phyloP scores from a whole-genome alignment of 768 basidiomycete species.

The Exidia glandulosa region DNA sequence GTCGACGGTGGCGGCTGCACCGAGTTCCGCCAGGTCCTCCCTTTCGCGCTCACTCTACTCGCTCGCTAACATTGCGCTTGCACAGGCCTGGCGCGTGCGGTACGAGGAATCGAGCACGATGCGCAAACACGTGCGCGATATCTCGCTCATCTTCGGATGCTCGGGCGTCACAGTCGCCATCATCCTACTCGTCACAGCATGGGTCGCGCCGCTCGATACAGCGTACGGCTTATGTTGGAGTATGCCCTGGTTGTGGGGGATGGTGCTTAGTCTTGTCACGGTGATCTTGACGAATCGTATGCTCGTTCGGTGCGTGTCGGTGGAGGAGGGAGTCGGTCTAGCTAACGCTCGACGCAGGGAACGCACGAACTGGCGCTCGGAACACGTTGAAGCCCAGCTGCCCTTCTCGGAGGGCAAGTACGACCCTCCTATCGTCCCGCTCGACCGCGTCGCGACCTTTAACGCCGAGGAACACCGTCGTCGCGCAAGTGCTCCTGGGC shows the following conservation, averaged over 20 bases:
- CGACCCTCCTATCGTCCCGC: not conserved
- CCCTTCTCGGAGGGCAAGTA: not conserved
- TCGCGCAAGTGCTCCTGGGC: too few species aligned
- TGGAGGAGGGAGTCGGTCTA: too few species aligned
- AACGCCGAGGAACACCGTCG: too few species aligned
- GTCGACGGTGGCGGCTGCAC: conserved; percentile 21
- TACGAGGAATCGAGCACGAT: conserved; percentile 19
- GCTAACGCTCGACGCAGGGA: too few species aligned
- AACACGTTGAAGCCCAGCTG: not conserved
- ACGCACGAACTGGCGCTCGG: too few species aligned
- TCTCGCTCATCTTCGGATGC: conserved; percentile 15
- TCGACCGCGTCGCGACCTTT: not conserved
- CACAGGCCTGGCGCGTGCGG: conserved; percentile 18
- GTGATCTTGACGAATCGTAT: conserved; percentile 7
- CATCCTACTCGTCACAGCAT: conserved; percentile 14
- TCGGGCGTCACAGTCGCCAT: conserved; percentile 12
- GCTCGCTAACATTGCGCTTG: not conserved
- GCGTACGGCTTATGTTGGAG: conserved; percentile 19
- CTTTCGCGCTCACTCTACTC: not conserved
- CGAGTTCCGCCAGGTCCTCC: conserved; percentile 17
- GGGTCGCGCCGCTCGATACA: conserved; percentile 15
- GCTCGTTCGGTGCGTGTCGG: not conserved
- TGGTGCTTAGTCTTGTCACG: conserved; percentile 9
- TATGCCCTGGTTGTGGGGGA: conserved; percentile 21
- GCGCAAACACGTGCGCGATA: conserved; percentile 15